phyloP scores from a whole-genome alignment of 345 rosid species.

The Arabidopsis suecica region DNA sequence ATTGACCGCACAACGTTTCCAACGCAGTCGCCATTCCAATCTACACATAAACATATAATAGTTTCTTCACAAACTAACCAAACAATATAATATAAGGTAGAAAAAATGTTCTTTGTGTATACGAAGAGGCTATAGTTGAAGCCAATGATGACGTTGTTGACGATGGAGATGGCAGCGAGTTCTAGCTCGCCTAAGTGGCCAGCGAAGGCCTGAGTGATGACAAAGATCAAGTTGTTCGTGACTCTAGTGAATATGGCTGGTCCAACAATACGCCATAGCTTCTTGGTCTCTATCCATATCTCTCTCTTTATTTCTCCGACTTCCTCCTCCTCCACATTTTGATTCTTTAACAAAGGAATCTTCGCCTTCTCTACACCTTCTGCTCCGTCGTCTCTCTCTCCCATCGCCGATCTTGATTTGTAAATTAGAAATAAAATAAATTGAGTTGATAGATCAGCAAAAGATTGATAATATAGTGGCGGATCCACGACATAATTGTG shows the following conservation, averaged over 20 bases:
- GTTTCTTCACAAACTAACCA: not conserved
- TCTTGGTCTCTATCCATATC: conserved; percentile 54
- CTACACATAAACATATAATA: conserved; percentile 40
- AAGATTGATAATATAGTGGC: not conserved
- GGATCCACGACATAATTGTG: too few relatives aligned
- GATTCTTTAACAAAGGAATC: conserved; percentile 16
- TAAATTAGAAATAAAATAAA: not conserved
- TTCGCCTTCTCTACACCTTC: not conserved
- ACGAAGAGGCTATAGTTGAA: conserved; percentile 80
- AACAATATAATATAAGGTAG: not conserved
- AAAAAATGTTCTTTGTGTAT: conserved; percentile 15
- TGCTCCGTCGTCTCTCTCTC: conserved; percentile 11
- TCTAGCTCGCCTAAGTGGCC: conserved; percentile 86
- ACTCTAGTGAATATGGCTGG: conserved; percentile 61
- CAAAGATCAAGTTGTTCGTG: conserved; percentile 49
- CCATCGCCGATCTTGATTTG: conserved; percentile 4
- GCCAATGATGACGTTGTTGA: conserved; percentile 65
- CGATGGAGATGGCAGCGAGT: conserved; percentile 77
- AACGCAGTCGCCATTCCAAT: conserved; percentile 78
- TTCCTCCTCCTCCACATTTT: not conserved
- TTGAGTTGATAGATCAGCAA: not conserved
- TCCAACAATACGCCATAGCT: conserved; percentile 64
- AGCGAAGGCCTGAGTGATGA: conserved; percentile 70
- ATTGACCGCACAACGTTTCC: conserved; percentile 53
- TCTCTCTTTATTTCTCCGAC: not conserved